These are phyloP conservation scores for Phanerochaete sordida DNA, from an alignment of 768 basidiomycete species.

Conservation along the genomic window DNA sequence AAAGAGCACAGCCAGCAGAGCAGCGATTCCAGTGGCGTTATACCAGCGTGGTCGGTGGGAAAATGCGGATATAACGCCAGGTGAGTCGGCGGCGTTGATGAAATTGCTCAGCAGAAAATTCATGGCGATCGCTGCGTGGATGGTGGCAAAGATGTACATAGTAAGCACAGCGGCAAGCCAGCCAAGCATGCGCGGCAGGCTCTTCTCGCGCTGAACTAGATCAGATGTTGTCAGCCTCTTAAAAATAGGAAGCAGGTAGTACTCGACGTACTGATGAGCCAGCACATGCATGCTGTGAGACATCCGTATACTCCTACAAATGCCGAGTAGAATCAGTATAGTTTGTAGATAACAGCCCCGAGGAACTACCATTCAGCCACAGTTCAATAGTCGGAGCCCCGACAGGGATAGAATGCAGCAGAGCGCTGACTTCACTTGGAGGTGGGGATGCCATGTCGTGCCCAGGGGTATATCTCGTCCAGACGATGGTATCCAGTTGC, in stretches of 20 bases:
- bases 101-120: not conserved
- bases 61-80: not conserved
- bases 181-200: not conserved
- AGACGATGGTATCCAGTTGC: not conserved
- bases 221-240: not conserved
- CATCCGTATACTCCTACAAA: not conserved
- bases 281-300: not conserved
- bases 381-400: not conserved
- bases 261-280: not conserved
- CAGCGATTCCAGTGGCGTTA: not conserved
- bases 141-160: not conserved
- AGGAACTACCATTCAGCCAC: not conserved
- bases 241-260: not conserved
- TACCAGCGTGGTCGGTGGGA: not conserved
- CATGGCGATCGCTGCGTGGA: not conserved
- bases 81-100: not conserved
- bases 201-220: not conserved
- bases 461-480: not conserved
- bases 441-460: not conserved
- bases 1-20: not conserved
- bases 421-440: not conserved
- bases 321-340: not conserved
- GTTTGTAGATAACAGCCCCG: not conserved
- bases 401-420: not conserved
- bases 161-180: not conserved